Evolutionary conservation across 1,139 yeast genomes (phyloP).

Genomic region (Yamadazyma friedrichii): DNA sequence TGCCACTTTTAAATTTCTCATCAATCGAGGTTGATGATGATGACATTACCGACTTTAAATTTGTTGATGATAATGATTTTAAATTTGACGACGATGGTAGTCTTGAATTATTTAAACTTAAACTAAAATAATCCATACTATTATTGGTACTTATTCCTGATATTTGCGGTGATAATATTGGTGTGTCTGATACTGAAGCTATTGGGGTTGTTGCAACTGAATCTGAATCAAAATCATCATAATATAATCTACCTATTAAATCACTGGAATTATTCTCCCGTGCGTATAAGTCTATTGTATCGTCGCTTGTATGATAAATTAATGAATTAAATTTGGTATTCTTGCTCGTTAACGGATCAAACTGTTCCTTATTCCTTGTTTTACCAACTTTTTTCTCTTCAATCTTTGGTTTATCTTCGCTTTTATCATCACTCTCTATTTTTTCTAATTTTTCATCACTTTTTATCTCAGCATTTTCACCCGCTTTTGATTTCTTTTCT

Average conservation of each 20-base stretch:
- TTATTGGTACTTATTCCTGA: constrained; percentile 8
- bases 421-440: constrained; percentile 1
- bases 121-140: constrained; percentile 13
- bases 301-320: constrained; percentile 40
- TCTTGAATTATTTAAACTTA: constrained; percentile 7
- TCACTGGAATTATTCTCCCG: constrained; percentile 42
- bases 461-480: background rate
- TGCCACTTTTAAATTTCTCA: constrained; percentile 24
- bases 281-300: constrained; percentile 40
- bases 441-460: background rate
- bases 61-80: constrained; percentile 4
- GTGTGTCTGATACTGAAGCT: constrained; percentile 19
- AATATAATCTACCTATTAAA: constrained; percentile 43
- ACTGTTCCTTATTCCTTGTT: constrained; percentile 15
- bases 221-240: constrained; percentile 45
- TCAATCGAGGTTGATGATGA: constrained; percentile 9
- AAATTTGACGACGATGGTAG: constrained; percentile 13
- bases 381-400: constrained; percentile 15
- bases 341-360: constrained; percentile 33
- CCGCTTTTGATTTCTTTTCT: background rate
- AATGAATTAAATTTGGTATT: constrained; percentile 43
- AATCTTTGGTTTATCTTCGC: constrained; percentile 4
- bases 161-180: constrained; percentile 18
- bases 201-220: constrained; percentile 22
- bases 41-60: background rate